These are phyloP conservation scores for Cardamine occulta DNA, from an alignment of 345 rosid genomes.

Conservation along the genomic window DNA sequence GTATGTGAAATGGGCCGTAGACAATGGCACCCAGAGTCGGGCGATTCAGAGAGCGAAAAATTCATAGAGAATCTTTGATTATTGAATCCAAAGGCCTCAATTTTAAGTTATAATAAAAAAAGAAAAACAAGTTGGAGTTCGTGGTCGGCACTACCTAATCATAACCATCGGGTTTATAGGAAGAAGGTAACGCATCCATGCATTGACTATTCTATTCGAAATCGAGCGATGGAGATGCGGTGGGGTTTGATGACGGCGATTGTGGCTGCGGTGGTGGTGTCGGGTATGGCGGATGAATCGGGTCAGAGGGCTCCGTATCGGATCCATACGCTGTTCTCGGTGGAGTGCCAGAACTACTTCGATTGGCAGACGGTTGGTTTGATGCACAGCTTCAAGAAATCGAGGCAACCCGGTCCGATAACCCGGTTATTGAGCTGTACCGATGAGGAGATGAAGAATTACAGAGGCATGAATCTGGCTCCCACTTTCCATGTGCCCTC, in stretches of 20 bases:
- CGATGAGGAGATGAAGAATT: conserved; percentile 75
- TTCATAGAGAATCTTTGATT: conserved; percentile 17
- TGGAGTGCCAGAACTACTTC: conserved; percentile 93
- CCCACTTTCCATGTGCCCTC: conserved; percentile 90
- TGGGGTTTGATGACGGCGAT: conserved; percentile 27
- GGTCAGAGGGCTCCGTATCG: conserved; percentile 59
- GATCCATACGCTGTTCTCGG: conserved; percentile 96
- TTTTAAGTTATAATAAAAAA: too few relatives aligned
- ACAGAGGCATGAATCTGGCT: conserved; percentile 87
- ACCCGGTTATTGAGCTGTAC: conserved; percentile 95
- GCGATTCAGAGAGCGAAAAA: background rate
- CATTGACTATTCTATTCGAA: conserved; percentile 53
- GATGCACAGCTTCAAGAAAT: conserved; percentile 85
- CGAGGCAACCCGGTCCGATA: conserved; percentile 89
- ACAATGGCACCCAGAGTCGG: conserved; percentile 20
- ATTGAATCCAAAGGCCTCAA: background rate
- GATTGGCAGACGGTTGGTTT: conserved; percentile 99
- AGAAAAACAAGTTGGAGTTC: conserved; percentile 13
- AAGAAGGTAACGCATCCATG: conserved; percentile 14
- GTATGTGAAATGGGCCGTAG: conserved; percentile 3
- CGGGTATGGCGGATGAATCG: conserved; percentile 42
- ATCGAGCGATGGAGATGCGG: conserved; percentile 42
- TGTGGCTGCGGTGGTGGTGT: conserved; percentile 2
- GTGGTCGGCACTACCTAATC: conserved; percentile 39
- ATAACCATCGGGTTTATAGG: conserved; percentile 27